Evolutionary conservation across 2,329 filamentous ascomycete species (phyloP).

Genomic region (Coleophoma crateriformis): DNA sequence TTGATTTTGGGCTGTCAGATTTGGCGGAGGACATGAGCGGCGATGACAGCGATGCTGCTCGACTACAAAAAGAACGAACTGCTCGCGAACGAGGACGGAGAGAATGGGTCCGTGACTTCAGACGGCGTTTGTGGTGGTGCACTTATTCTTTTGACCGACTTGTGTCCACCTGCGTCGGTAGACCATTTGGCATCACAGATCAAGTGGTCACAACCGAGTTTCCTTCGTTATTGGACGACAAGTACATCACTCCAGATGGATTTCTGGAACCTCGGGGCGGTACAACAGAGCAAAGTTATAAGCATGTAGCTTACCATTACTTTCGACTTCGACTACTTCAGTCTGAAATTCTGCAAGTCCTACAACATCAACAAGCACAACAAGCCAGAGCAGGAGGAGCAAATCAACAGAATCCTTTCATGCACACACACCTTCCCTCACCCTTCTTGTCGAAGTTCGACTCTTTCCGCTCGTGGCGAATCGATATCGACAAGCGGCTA

Average conservation of each 20-base stretch:
- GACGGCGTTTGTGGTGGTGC: conserved; percentile 91
- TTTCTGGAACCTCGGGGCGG: conserved; percentile 53
- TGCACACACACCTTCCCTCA: conserved; percentile 73
- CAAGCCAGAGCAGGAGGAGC: conserved; percentile 63
- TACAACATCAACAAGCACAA: conserved; percentile 88
- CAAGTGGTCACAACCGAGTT: conserved; percentile 95
- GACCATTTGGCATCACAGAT: conserved; percentile 93
- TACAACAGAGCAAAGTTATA: conserved; percentile 70
- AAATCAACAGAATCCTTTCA: conserved; percentile 62
- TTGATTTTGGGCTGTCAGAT: conserved; percentile 52
- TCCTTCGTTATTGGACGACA: conserved; percentile 81
- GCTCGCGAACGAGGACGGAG: conserved; percentile 57
- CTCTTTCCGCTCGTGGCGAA: conserved; percentile 83
- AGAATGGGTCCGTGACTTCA: conserved; percentile 81
- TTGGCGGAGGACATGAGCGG: conserved; percentile 27
- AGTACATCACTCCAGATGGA: conserved; percentile 76
- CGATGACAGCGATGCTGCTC: conserved; percentile 23
- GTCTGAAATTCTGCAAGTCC: conserved; percentile 89
- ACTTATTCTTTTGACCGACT: conserved; percentile 93
- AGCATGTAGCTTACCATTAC: conserved; percentile 87
- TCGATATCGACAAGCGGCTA: conserved; percentile 77
- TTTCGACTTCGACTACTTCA: conserved; percentile 83
- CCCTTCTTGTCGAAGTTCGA: conserved; percentile 81
- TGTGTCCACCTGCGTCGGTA: conserved; percentile 87
- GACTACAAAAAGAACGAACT: conserved; percentile 27